Evolutionary conservation across 352 stramenopile genomes (phyloP).

Genomic region (Saprolegnia diclina): DNA sequence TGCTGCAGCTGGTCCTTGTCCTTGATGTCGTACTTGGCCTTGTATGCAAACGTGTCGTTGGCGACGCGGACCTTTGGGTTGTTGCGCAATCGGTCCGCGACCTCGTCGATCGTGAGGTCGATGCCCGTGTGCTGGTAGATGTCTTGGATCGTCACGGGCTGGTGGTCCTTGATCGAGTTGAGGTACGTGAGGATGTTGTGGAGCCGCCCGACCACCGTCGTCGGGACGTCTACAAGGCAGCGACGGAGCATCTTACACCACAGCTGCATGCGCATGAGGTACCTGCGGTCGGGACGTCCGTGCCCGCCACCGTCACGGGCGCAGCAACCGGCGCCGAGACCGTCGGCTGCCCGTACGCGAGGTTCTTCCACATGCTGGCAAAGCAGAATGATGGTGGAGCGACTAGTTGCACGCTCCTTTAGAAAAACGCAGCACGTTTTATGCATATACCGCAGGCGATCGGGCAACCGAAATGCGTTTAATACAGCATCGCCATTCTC

Average conservation of each 20-base stretch:
- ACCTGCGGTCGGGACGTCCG: background rate
- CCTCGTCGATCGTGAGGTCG: constrained; percentile 62
- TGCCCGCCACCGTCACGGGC: background rate
- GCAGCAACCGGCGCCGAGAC: background rate
- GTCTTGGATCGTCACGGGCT: constrained; percentile 53
- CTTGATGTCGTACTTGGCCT: constrained; percentile 87
- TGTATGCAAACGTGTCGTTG: constrained; percentile 74
- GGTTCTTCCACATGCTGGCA: background rate
- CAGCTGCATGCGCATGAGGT: background rate
- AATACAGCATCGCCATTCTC: no score
- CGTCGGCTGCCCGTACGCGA: background rate
- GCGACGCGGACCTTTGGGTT: constrained; percentile 79
- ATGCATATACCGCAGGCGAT: background rate
- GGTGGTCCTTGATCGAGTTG: constrained; percentile 75
- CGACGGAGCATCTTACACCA: no score
- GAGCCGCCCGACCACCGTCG: constrained; percentile 11
- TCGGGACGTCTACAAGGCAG: background rate
- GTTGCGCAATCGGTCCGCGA: constrained; percentile 78
- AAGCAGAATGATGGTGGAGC: background rate
- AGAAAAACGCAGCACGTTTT: background rate
- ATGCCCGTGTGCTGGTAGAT: constrained; percentile 82
- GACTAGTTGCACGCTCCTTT: background rate
- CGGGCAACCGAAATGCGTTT: no score
- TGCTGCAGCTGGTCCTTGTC: constrained; percentile 69
- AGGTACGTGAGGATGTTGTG: constrained; percentile 84